A percentile compares a stretch with the other conserved stretches of the same genome.
Conservation (phyloP, 805 yeast genomes). For the Ogataea saltuana region DNA sequence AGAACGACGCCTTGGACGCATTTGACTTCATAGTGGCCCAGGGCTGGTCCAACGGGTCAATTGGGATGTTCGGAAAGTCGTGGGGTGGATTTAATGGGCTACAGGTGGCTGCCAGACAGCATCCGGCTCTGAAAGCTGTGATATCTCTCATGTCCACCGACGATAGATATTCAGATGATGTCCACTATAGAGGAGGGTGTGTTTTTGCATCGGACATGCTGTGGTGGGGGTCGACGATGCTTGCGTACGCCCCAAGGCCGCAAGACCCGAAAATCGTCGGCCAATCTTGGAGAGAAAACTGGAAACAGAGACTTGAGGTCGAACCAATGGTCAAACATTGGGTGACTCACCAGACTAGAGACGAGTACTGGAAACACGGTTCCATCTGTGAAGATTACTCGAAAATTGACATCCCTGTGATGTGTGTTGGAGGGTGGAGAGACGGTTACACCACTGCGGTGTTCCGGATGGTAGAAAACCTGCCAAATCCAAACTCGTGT, state of each 20-base stretch:
- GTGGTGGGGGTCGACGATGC: constrained; percentile 53
- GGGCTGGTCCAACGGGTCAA: constrained; percentile 46
- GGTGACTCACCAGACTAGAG: constrained; percentile 46
- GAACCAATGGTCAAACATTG: constrained; percentile 44
- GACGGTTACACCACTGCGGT: constrained; percentile 49
- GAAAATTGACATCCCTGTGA: constrained; percentile 43
- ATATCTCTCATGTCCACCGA: constrained; percentile 49
- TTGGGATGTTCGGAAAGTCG: constrained; percentile 50
- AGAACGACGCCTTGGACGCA: constrained; percentile 44
- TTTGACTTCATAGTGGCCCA: constrained; percentile 45
- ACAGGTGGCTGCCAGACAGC: constrained; percentile 48
- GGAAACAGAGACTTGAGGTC: constrained; percentile 40
- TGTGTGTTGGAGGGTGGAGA: constrained; percentile 49
- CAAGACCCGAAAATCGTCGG: constrained; percentile 46
- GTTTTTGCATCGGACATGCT: constrained; percentile 46
- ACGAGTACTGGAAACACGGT: constrained; percentile 50
- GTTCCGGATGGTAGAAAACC: constrained; percentile 42
- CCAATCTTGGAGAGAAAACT: constrained; percentile 41
- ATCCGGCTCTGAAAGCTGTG: constrained; percentile 45
- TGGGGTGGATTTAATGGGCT: constrained; percentile 52
- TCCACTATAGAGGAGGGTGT: constrained; percentile 51
- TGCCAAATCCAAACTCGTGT: constrained; percentile 41
- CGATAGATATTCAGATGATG: constrained; percentile 49
- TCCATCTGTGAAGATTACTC: constrained; percentile 44
- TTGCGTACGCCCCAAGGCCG: constrained; percentile 45